Conservation (phyloP, 1,284 basidiomycete species). For the Heliocybe sulcata region DNA sequence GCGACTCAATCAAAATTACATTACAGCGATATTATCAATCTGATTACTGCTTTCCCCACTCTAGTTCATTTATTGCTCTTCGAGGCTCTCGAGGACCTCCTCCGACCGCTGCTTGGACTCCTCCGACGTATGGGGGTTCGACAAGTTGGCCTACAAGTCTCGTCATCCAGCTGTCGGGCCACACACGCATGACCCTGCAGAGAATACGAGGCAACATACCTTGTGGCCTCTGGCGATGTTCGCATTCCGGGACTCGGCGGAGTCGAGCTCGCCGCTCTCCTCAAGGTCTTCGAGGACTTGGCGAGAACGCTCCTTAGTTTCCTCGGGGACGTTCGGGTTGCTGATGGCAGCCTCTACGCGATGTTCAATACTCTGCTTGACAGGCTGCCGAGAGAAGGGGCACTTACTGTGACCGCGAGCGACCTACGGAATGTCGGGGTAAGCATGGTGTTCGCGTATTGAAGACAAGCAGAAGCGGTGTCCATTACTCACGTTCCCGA, state of each 20-base stretch:
- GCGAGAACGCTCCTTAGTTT: slow-evolving; percentile 11
- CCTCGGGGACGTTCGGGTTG: slow-evolving; percentile 10
- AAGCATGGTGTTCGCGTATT: no score
- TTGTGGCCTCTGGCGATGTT: slow-evolving; percentile 3
- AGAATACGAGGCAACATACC: background rate
- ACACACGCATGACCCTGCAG: background rate
- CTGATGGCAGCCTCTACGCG: slow-evolving; percentile 5
- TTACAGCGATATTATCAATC: background rate
- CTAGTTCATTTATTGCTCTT: background rate
- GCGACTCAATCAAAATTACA: background rate
- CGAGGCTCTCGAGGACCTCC: slow-evolving; percentile 6
- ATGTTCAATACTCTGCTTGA: background rate
- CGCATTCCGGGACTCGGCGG: background rate
- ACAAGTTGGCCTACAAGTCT: slow-evolving; percentile 1
- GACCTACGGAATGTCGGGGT: slow-evolving; percentile 8
- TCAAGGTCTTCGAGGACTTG: slow-evolving; percentile 9
- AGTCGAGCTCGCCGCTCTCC: slow-evolving; percentile 2
- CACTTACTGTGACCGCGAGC: slow-evolving; percentile 15
- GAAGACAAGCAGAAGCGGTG: no score
- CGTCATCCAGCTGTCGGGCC: background rate
- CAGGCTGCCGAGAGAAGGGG: background rate
- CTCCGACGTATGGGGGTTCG: slow-evolving; percentile 9
- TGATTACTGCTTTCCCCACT: background rate
- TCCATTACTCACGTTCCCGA: background rate
- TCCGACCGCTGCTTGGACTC: slow-evolving; percentile 11